Base-by-base conservation (phyloP, 2,329 filamentous ascomycete species). In the Botryotinia calthae region DNA sequence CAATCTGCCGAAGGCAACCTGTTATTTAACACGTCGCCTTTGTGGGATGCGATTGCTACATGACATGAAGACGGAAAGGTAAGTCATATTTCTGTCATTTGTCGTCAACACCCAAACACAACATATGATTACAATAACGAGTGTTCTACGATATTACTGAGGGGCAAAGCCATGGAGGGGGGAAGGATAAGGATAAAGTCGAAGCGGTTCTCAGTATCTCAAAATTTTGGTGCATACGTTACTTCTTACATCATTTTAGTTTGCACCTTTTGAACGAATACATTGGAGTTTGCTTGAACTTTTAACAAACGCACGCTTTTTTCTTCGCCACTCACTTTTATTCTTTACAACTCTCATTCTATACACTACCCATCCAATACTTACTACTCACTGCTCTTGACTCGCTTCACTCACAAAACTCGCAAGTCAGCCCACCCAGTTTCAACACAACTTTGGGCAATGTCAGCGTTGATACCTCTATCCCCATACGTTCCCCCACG, bases 21-120 rank as follows among this genome's bases (percentile, higher is more conserved):
- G 54, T 72, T 63, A 56, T 70, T 58, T 74, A 44, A 75, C 73
- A 77, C 75, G 74, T 76, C 71, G 62, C 63, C 34, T 75, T 73
- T 71, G 68, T 51, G 42, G 44, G 68, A 65, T 51, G 40, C 37
- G 62, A 56, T 71, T 77, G 71, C 71, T 77, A 76, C 72, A 72
- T 75, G 73, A 75, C 70, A 71, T 75, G 73, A 74, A 68, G 73
- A 77, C 73, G 73, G 74, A 73, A 76, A 76, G 71, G 56, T 62
- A 73, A 72, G 54, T 73, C 65, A 74, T 68, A 61, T 61, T 65
- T 37, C 65, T 71, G 76, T 76, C 75, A 75, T 66, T 67, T 68
- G 54, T 58, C 69, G 58, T 48, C 14, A 31, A 65, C 18, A 61
- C 48, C 37, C 31, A 66, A 42, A n/a, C 62, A 65, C 59, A 65